These are phyloP conservation scores for Ophiocordyceps robertsii DNA, from an alignment of 2,329 filamentous ascomycete species.

Conservation along the genomic window DNA sequence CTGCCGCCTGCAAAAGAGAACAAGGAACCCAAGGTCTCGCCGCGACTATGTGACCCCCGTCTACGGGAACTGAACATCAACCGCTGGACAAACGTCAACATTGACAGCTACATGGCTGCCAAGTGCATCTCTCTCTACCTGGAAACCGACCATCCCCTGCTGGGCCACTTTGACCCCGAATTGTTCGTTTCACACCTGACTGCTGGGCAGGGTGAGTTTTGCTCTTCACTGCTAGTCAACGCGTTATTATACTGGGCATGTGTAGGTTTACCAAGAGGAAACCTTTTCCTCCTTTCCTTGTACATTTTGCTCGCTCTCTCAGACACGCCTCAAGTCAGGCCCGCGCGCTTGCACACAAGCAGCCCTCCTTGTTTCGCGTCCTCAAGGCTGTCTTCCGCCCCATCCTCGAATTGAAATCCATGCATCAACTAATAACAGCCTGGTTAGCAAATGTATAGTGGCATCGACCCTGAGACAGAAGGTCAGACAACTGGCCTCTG, in stretches of 20 bases:
- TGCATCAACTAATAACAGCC: neutral
- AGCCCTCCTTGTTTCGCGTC: neutral
- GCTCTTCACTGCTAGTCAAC: conserved; percentile 20
- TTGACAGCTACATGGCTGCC: conserved; percentile 14
- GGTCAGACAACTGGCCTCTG: conserved; percentile 9
- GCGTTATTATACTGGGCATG: conserved; percentile 20
- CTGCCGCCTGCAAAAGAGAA: no score
- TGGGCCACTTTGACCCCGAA: conserved; percentile 20
- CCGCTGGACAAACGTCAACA: conserved; percentile 18
- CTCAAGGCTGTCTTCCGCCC: neutral
- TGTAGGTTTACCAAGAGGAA: conserved; percentile 10
- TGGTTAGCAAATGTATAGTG: conserved; percentile 20
- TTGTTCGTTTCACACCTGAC: conserved; percentile 20
- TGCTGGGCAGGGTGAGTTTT: conserved; percentile 9
- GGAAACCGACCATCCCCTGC: conserved; percentile 21
- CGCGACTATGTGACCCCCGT: conserved; percentile 12
- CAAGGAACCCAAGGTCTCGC: neutral
- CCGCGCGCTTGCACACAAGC: neutral
- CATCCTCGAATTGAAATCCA: neutral
- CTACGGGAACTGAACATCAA: conserved; percentile 12
- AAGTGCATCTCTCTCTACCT: conserved; percentile 21
- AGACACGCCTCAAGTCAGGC: no score
- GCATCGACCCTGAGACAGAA: conserved; percentile 12
- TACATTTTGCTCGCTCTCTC: neutral
- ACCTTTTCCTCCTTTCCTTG: neutral